Percentiles rank a stretch among this genome's conserved stretches.
phyloP scores from a whole-genome alignment of 192 early-diverging fungal species.

The Cetraspora pellucida region DNA sequence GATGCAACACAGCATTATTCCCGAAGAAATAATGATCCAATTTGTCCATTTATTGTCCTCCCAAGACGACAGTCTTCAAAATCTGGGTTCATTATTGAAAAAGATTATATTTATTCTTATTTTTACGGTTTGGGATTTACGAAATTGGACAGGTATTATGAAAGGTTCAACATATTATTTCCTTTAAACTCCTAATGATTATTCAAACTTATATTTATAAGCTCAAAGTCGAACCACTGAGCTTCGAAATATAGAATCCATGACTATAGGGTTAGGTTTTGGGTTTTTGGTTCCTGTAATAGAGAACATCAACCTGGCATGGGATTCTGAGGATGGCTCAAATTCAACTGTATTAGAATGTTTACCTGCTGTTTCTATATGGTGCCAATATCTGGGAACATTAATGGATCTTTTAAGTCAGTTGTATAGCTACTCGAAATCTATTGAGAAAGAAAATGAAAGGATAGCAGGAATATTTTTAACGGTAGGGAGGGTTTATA shows the following conservation, averaged over 20 bases:
- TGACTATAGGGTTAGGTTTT: conserved; percentile 7
- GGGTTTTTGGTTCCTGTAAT: conserved; percentile 17
- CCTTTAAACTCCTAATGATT: background rate
- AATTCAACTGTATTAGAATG: background rate
- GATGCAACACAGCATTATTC: background rate
- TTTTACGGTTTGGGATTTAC: conserved; percentile 29
- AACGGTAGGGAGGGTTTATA: background rate
- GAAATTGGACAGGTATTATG: background rate
- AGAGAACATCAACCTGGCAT: background rate
- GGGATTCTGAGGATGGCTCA: background rate
- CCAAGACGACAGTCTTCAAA: background rate
- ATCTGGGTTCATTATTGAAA: conserved; percentile 2
- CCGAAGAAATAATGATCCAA: background rate
- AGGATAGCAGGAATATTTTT: background rate
- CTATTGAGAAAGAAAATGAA: conserved; percentile 12
- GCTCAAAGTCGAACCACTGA: conserved; percentile 4
- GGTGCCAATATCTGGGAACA: conserved; percentile 25
- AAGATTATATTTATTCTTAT: conserved; percentile 34
- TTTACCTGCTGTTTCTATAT: conserved; percentile 1
- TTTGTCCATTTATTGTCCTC: background rate
- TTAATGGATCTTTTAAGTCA: conserved; percentile 12
- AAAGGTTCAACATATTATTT: background rate
- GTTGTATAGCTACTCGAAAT: conserved; percentile 10
- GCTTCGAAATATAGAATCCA: conserved; percentile 2
- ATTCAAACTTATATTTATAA: background rate